phyloP scores from a whole-genome alignment of 441 rosid genomes.

The Gossypium schwendimanii region DNA sequence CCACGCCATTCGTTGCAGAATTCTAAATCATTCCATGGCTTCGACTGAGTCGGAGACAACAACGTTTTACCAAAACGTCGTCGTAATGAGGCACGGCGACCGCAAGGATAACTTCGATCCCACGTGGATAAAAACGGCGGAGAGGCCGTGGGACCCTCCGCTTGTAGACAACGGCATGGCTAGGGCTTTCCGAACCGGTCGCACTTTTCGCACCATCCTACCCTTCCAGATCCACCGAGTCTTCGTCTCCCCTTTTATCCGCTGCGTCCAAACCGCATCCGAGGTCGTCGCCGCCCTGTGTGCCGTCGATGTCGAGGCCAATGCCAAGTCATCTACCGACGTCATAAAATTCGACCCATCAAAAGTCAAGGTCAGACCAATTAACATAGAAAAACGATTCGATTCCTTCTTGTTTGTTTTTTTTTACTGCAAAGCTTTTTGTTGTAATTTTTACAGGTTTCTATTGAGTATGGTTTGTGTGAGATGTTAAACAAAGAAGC shows the following conservation, averaged over 20 bases:
- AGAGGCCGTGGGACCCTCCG: conserved; percentile 84
- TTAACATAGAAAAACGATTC: background rate
- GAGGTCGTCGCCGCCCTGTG: conserved; percentile 58
- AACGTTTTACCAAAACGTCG: conserved; percentile 39
- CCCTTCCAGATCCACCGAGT: conserved; percentile 67
- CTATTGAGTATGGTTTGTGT: conserved; percentile 73
- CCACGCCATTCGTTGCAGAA: background rate
- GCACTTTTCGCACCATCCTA: conserved; percentile 35
- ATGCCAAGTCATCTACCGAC: conserved; percentile 28
- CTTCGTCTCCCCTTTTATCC: conserved; percentile 80
- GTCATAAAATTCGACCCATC: conserved; percentile 40
- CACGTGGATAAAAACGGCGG: conserved; percentile 48
- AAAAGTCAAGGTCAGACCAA: conserved; percentile 52
- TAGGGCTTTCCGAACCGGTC: conserved; percentile 53
- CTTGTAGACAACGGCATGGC: conserved; percentile 36
- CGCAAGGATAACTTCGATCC: conserved; percentile 64
- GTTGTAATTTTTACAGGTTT: conserved; percentile 33
- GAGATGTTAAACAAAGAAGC: conserved; percentile 61
- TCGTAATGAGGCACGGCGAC: conserved; percentile 89
- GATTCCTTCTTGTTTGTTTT: background rate
- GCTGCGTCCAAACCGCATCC: conserved; percentile 78
- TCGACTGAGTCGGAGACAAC: background rate
- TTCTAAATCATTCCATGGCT: conserved; percentile 11
- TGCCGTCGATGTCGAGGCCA: conserved; percentile 29
- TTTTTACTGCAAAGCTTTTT: background rate